Conservation (phyloP, 78 protist genomes). For the Dictyostelium citrinum region DNA sequence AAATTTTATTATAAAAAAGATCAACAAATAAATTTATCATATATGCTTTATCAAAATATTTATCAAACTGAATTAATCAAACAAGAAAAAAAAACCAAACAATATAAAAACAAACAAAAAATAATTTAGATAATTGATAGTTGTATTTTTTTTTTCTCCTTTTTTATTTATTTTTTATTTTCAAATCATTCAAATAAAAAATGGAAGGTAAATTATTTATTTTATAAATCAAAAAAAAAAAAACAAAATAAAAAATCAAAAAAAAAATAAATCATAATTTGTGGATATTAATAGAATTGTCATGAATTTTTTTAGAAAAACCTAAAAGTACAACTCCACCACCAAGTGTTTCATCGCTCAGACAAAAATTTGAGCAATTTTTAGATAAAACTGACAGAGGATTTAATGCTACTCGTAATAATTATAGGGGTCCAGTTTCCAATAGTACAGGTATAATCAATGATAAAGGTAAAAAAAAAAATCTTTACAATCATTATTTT, state of each 20-base stretch:
- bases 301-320: neutral
- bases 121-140: neutral
- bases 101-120: neutral
- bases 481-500: neutral
- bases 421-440: neutral
- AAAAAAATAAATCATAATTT: neutral
- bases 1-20: neutral
- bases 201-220: neutral
- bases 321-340: neutral
- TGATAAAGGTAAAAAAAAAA: neutral
- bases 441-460: neutral
- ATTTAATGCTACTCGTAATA: neutral
- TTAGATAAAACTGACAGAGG: neutral
- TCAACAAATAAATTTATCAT: neutral
- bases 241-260: neutral
- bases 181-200: neutral
- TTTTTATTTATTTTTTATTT: neutral
- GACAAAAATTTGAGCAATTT: slow-evolving; percentile 75
- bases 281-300: neutral
- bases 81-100: neutral
- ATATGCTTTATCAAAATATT: neutral
- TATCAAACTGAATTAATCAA: neutral
- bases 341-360: slow-evolving; percentile 44
- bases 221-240: neutral
- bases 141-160: neutral